A percentile compares a stretch with the other conserved stretches of the same genome.
These are phyloP conservation scores for Penicillium sclerotigenum DNA, from an alignment of 2,329 filamentous ascomycete species.

Conservation along the genomic window DNA sequence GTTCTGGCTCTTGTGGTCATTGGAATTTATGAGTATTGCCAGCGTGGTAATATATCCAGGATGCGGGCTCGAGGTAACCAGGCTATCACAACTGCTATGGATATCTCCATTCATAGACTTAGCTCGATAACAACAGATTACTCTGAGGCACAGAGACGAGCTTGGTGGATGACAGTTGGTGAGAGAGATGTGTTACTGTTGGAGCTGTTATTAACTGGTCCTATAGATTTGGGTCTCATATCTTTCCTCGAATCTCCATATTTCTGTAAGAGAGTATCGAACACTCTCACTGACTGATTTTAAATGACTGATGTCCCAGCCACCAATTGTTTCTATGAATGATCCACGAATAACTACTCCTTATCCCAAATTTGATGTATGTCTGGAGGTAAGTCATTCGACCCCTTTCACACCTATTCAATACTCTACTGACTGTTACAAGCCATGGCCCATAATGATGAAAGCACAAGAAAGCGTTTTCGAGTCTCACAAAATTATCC, in stretches of 20 bases:
- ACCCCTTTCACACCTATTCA: background rate
- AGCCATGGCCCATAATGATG: conserved; percentile 25
- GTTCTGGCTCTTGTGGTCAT: conserved; percentile 23
- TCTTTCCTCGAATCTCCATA: conserved; percentile 20
- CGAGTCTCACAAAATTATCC: conserved; percentile 11
- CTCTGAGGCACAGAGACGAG: conserved; percentile 22
- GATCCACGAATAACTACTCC: conserved; percentile 27
- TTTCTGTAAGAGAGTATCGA: conserved; percentile 11
- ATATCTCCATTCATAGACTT: conserved; percentile 22
- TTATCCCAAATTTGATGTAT: conserved; percentile 19
- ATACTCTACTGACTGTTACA: background rate
- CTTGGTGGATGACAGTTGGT: conserved; percentile 30
- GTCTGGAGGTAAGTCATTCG: conserved; percentile 17
- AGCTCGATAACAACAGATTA: conserved; percentile 1
- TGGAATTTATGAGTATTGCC: conserved; percentile 25
- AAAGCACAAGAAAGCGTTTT: conserved; percentile 20
- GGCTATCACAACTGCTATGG: conserved; percentile 28
- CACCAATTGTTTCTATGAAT: conserved; percentile 18
- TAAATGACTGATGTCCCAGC: conserved; percentile 3
- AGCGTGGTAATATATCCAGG: conserved; percentile 21
- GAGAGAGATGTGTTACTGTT: background rate
- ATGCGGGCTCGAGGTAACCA: conserved; percentile 27
- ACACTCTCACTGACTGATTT: no score
- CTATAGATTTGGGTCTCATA: conserved; percentile 20
- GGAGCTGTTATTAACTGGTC: background rate